Percentiles rank a stretch among this genome's conserved stretches.
Conservation (phyloP, 352 stramenopile genomes). For the Thalassiosira hispida region DNA sequence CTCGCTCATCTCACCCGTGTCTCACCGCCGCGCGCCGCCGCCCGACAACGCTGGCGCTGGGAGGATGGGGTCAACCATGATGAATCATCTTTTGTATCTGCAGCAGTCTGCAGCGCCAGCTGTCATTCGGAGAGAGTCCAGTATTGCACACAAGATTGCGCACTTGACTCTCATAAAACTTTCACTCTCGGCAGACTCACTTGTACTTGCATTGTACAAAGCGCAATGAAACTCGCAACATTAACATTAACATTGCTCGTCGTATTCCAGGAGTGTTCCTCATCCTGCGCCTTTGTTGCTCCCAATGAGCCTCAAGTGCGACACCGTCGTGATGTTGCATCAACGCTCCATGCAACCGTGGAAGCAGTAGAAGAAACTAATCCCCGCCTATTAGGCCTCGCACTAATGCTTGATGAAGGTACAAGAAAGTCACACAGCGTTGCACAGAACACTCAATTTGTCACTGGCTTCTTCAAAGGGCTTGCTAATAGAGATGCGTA, state of each 20-base stretch:
- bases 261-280: constrained; percentile 6
- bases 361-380: constrained; percentile 28
- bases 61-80: too few species aligned
- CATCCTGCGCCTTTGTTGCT: constrained; percentile 4
- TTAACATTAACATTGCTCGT: neutral
- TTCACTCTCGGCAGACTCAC: neutral
- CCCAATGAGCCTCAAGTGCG: neutral
- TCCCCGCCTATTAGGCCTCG: constrained; percentile 48
- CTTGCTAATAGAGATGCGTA: constrained; percentile 54
- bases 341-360: neutral
- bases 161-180: too few species aligned
- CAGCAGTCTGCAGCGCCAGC: too few species aligned
- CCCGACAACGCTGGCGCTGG: too few species aligned
- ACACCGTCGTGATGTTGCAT: neutral
- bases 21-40: too few species aligned
- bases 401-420: constrained; percentile 60
- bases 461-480: constrained; percentile 80
- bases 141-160: too few species aligned
- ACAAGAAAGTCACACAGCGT: constrained; percentile 73
- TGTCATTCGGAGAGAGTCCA: too few species aligned
- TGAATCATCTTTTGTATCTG: too few species aligned
- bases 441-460: constrained; percentile 71
- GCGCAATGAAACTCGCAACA: constrained; percentile 1
- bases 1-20: too few species aligned
- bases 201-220: neutral